Conservation (phyloP, 805 yeast species). For the Saturnispora gosingensis region DNA sequence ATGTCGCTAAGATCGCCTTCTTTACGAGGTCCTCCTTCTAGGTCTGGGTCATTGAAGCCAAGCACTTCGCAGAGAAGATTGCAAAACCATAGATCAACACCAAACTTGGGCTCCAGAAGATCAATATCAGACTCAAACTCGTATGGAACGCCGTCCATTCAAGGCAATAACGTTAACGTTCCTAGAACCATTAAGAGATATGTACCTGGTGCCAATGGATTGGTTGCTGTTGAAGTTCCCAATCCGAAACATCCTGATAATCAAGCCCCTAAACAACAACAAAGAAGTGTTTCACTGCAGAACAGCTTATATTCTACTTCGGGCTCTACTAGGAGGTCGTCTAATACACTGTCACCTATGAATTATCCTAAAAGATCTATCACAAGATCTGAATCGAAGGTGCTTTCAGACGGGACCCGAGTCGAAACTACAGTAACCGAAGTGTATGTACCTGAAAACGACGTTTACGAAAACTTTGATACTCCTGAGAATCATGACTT, state of each 20-base stretch:
- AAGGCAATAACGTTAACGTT: conserved; percentile 1
- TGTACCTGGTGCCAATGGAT: conserved; percentile 66
- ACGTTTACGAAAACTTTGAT: conserved; percentile 5
- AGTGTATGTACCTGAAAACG: conserved; percentile 14
- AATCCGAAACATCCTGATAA: conserved; percentile 20
- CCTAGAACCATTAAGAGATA: conserved; percentile 54
- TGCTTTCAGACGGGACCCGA: conserved; percentile 12
- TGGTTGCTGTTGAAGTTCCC: conserved; percentile 62
- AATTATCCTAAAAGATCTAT: conserved; percentile 4
- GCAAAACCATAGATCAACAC: conserved; percentile 9
- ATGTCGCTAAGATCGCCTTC: conserved; percentile 9
- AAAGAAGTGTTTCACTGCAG: background rate
- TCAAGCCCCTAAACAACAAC: background rate
- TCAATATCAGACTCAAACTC: conserved; percentile 12
- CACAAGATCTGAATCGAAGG: conserved; percentile 8
- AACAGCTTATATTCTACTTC: background rate
- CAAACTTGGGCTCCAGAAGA: conserved; percentile 10
- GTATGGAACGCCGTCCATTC: background rate
- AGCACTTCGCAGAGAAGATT: conserved; percentile 7
- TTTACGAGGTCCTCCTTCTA: conserved; percentile 7
- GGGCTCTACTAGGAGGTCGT: background rate
- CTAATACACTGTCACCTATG: background rate
- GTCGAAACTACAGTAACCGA: conserved; percentile 12
- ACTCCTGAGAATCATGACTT: background rate
- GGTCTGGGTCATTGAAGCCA: conserved; percentile 15